Evolutionary conservation across 2,329 filamentous ascomycete species (phyloP), one percentile per base, ranked within the genome.

Genomic region (Waltergamsia citrina): DNA sequence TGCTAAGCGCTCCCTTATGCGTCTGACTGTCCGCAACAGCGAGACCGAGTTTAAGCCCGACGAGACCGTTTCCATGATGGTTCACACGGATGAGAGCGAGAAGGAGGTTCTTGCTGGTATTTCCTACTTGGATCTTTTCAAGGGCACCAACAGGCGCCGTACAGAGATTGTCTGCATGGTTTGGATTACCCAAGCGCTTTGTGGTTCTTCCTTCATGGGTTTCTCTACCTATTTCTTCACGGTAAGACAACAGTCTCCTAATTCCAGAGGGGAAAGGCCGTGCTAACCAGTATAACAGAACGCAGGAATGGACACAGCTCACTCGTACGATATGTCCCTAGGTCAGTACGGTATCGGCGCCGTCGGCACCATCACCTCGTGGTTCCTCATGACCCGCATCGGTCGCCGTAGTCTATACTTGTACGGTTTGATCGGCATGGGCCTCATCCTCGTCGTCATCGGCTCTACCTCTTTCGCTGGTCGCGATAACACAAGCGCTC

Each of bases 161-260:
- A 67, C 64, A 1, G 62, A 66, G 35, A 60, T 68, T 34, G 61
- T 59, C 6, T 59, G 57, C 34, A 45, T 67, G 49, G 65, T 54
- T 1, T 67, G 58, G 51, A 53, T 59, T 23, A 54, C 57, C 5
- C 62, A 65, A 46, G 57, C 54, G 1, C 42, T 62, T 0, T 62
- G 56, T 36, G 62, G 62, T 9, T 36, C 54, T 3, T 51, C 51
- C 6, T 55, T 67, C 40, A 75, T 72, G 52, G 74, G 73, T 40
- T 78, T 75, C 51, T 76, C 73, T 15, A 78, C 73, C 20, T 61
- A 63, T 42, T 68, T 67, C 38, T n/a, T n/a, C n/a, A n/a, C n/a
- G n/a, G n/a, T n/a, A n/a, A n/a, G n/a, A n/a, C n/a, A n/a, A n/a
- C n/a, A n/a, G n/a, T n/a, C n/a, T n/a, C n/a, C n/a, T n/a, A n/a